Evolutionary conservation across 495 filamentous ascomycete species (phyloP).

Genomic region (Saxophila tyrrhenica): DNA sequence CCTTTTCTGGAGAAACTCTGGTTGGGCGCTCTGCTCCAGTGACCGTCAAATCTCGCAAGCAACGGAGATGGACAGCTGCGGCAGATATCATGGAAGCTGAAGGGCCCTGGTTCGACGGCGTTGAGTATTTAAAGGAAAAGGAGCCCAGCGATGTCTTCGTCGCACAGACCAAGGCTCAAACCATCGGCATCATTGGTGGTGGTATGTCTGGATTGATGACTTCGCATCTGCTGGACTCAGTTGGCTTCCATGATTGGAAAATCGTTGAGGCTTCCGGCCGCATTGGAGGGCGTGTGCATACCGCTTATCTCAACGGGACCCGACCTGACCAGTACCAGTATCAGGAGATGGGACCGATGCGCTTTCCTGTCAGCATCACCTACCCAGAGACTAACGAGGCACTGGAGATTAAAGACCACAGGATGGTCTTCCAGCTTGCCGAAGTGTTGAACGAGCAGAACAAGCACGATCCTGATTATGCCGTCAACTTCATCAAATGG

Average conservation of each 20-base stretch:
- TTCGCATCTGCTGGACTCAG: slow-evolving; percentile 37
- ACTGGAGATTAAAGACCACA: slow-evolving; percentile 45
- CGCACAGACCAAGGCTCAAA: slow-evolving; percentile 41
- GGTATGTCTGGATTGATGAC: slow-evolving; percentile 61
- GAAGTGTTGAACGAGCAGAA: slow-evolving; percentile 49
- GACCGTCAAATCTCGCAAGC: slow-evolving; percentile 23
- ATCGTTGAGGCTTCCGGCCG: slow-evolving; percentile 41
- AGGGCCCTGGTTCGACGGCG: slow-evolving; percentile 62
- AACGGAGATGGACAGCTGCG: slow-evolving; percentile 22
- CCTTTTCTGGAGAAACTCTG: slow-evolving; percentile 31
- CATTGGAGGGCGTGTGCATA: slow-evolving; percentile 49
- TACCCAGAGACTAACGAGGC: slow-evolving; percentile 39
- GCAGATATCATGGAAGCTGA: slow-evolving; percentile 37
- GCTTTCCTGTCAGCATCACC: slow-evolving; percentile 41
- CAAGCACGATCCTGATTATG: slow-evolving; percentile 36
- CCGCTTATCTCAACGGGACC: slow-evolving; percentile 47
- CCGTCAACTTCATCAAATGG: slow-evolving; percentile 57
- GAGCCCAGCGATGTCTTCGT: slow-evolving; percentile 42
- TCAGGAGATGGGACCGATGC: slow-evolving; percentile 68
- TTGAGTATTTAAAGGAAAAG: slow-evolving; percentile 47
- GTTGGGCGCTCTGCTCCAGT: slow-evolving; percentile 38
- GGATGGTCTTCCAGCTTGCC: slow-evolving; percentile 53
- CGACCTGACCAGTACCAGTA: slow-evolving; percentile 57
- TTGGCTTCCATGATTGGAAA: slow-evolving; percentile 45
- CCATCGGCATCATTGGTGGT: slow-evolving; percentile 53